These are phyloP conservation scores for Alternaria alternata DNA, from an alignment of 2,329 filamentous ascomycete species.

Conservation along the genomic window DNA sequence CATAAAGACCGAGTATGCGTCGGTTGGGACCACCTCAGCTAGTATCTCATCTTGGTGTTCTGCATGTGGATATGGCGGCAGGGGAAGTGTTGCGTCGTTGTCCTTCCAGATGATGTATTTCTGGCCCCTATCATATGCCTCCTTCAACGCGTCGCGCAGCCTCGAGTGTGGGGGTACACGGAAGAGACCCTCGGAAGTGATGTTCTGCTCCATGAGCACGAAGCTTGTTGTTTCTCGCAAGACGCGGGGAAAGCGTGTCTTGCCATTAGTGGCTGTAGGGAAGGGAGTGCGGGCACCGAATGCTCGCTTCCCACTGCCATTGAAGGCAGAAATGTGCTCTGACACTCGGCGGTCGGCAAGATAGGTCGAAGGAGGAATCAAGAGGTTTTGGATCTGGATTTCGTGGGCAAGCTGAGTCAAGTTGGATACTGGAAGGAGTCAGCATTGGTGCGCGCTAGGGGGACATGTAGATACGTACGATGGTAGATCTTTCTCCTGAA, in stretches of 20 bases:
- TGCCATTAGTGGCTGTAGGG: conserved; percentile 55
- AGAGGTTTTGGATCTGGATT: conserved; percentile 61
- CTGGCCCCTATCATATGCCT: conserved; percentile 65
- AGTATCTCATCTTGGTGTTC: conserved; percentile 54
- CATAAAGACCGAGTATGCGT: conserved; percentile 63
- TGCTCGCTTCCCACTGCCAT: conserved; percentile 56
- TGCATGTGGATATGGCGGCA: conserved; percentile 43
- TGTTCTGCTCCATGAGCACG: conserved; percentile 57
- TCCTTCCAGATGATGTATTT: conserved; percentile 63
- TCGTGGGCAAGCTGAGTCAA: conserved; percentile 60
- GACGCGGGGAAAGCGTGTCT: conserved; percentile 60
- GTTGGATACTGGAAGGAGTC: conserved; percentile 54
- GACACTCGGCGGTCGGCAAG: conserved; percentile 62
- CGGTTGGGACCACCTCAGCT: conserved; percentile 56
- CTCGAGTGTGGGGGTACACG: conserved; percentile 61
- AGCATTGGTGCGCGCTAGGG: conserved; percentile 11
- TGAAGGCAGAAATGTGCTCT: conserved; percentile 58
- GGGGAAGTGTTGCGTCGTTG: conserved; percentile 44
- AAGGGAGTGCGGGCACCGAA: conserved; percentile 59
- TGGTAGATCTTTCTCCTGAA: conserved; percentile 66
- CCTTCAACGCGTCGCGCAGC: conserved; percentile 59
- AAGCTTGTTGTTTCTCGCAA: conserved; percentile 63
- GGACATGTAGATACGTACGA: conserved; percentile 44
- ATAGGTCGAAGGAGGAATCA: conserved; percentile 64
- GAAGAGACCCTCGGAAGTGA: conserved; percentile 62